Base-by-base conservation (phyloP, 345 rosid genomes). In the Euphorbia tirucalli region DNA sequence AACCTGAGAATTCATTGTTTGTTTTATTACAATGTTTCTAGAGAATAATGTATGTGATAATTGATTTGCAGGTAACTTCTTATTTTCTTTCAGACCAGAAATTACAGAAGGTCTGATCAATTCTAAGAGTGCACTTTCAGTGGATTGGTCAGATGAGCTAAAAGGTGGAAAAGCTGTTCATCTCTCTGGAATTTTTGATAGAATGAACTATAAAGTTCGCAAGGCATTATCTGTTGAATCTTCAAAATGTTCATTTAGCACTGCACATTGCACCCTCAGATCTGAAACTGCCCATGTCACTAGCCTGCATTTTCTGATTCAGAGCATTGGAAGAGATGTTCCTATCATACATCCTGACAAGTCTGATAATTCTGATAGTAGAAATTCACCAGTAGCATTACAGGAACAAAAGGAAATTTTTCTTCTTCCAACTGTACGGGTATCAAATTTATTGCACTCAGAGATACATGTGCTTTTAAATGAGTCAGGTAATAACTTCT, bases 21-120 rank as follows among this genome's bases (percentile, higher is more conserved):
- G 18, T 46, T 60, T 31, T 21, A 22, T 58, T 66, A n/a, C 3
- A 61, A 56, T 68, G 35, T 70, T 41, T 48, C 39, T 30, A 68
- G 46, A 69, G 60, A 49, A 43, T 52, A 56, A 46, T 75, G 54
- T 66, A 64, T 49, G 65, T 71, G 66, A 64, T 65, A 22, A 68
- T 70, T 72, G 24, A 73, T 66, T 78, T 83, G 81, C 94, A 94
- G 98, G 97, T 59, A 94, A 91, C 78, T 90, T 91, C 84, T 83
- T 91, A 71, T 85, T 94, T 75, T 88, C 98, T 66, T 90, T 94
- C 83, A 84, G 96, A 85, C 98, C 98, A 60, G 83, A 86, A 78
- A 75, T 88, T 55, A 68, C 87, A 77, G 84, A 82, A 68, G 80
- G 67, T 71, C 66, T 78, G 66, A 71, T 71, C 61, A 78, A 75